Evolutionary conservation across 768 basidiomycete genomes (phyloP).

Genomic region (Rhodocollybia butyracea): DNA sequence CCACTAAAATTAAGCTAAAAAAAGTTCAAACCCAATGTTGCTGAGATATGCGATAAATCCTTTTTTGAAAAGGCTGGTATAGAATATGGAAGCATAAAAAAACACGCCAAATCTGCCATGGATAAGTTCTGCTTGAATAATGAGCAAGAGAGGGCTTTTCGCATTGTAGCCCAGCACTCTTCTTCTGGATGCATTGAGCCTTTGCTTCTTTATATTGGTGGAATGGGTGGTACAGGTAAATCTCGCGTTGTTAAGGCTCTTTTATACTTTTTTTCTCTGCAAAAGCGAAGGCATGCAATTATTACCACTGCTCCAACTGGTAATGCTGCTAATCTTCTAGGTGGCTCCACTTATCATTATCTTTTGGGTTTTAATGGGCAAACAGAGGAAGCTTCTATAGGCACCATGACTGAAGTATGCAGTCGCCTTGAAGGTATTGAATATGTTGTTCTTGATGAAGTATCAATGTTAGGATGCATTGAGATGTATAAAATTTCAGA

Average conservation of each 20-base stretch:
- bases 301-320: conserved; percentile 20
- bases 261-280: conserved; percentile 15
- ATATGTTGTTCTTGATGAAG: conserved; percentile 36
- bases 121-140: conserved; percentile 19
- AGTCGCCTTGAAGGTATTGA: conserved; percentile 13
- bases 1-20: not conserved
- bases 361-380: conserved; percentile 9
- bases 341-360: conserved; percentile 17
- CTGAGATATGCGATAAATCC: conserved; percentile 19
- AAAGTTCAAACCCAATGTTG: conserved; percentile 7
- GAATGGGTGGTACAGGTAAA: conserved; percentile 33
- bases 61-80: too few relatives aligned
- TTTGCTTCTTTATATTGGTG: conserved; percentile 30
- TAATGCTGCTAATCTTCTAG: conserved; percentile 11
- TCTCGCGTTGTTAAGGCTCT: conserved; percentile 26
- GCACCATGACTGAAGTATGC: not conserved
- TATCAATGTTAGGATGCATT: conserved; percentile 36
- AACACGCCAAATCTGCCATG: conserved; percentile 4
- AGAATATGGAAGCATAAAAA: not conserved
- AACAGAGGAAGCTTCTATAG: not conserved
- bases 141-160: conserved; percentile 29
- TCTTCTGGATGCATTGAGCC: conserved; percentile 10
- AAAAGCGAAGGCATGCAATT: conserved; percentile 10
- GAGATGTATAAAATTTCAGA: conserved; percentile 28
- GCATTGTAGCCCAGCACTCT: conserved; percentile 26